Conservation (phyloP, 768 basidiomycete genomes). For the Melanogaster broomeanus region DNA sequence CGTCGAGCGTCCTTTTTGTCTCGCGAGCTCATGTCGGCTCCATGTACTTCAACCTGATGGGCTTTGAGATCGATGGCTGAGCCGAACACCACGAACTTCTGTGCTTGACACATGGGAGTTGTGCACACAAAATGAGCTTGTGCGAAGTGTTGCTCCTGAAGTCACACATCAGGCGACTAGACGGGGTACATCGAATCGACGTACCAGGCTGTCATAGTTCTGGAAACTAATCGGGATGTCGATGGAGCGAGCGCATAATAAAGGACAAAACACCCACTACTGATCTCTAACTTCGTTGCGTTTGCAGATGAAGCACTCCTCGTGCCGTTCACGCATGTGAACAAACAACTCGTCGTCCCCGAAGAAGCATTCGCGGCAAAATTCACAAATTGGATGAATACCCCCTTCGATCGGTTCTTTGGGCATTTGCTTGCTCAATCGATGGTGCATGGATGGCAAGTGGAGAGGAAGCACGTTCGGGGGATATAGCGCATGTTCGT, state of each 20-base stretch:
- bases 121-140: conserved; percentile 77
- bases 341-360: conserved; percentile 90
- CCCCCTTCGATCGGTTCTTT: conserved; percentile 70
- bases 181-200: conserved; percentile 22
- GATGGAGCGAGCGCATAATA: background rate
- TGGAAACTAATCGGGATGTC: conserved; percentile 54
- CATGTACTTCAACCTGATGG: conserved; percentile 87
- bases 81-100: conserved; percentile 94
- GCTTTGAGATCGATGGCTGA: conserved; percentile 86
- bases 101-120: conserved; percentile 70
- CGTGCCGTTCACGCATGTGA: conserved; percentile 92
- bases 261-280: conserved; percentile 61
- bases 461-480: conserved; percentile 65
- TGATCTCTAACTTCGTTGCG: conserved; percentile 76
- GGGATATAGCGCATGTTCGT: conserved; percentile 89
- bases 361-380: conserved; percentile 93
- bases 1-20: conserved; percentile 70
- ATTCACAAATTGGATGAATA: conserved; percentile 78
- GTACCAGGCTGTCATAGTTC: conserved; percentile 75
- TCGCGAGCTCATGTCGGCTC: conserved; percentile 66
- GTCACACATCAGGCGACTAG: conserved; percentile 2
- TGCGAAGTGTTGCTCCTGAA: conserved; percentile 75
- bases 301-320: conserved; percentile 96
- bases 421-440: conserved; percentile 39
- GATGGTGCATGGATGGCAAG: conserved; percentile 67